Evolutionary conservation across 2,329 filamentous ascomycete genomes (phyloP).

Genomic region (Dothistroma pini): DNA sequence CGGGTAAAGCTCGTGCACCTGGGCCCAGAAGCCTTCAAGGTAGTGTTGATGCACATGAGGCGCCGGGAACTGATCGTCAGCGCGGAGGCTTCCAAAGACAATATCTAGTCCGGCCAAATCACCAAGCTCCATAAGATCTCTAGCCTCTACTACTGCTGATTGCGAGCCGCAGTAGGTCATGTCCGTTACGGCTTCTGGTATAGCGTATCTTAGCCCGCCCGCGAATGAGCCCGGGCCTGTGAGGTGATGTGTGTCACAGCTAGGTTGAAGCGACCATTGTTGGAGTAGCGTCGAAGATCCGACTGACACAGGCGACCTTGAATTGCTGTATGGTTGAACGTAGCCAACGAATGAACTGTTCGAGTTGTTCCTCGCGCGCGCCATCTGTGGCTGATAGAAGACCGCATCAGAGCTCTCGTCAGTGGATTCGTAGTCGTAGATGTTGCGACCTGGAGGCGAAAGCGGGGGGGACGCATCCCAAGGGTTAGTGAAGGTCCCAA

Average conservation of each 20-base stretch:
- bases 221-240: background rate
- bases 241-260: background rate
- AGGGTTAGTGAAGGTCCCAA: conserved; percentile 3
- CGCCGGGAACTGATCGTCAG: background rate
- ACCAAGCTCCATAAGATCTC: conserved; percentile 21
- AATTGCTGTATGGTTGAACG: conserved; percentile 6
- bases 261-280: conserved; percentile 9
- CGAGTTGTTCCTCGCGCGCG: conserved; percentile 11
- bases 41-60: conserved; percentile 32
- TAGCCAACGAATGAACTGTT: conserved; percentile 8
- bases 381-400: conserved; percentile 21
- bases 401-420: conserved; percentile 15
- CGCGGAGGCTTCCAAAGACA: background rate
- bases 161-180: background rate
- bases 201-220: background rate
- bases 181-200: background rate
- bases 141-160: conserved; percentile 11
- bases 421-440: conserved; percentile 22
- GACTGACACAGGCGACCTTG: conserved; percentile 20
- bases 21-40: conserved; percentile 45
- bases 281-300: conserved; percentile 17
- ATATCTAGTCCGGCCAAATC: conserved; percentile 14
- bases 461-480: conserved; percentile 17
- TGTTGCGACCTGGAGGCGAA: conserved; percentile 9
- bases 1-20: conserved; percentile 45